Base-by-base conservation (phyloP, 2,329 filamentous ascomycete genomes). In the Macroventuria anomochaeta region DNA sequence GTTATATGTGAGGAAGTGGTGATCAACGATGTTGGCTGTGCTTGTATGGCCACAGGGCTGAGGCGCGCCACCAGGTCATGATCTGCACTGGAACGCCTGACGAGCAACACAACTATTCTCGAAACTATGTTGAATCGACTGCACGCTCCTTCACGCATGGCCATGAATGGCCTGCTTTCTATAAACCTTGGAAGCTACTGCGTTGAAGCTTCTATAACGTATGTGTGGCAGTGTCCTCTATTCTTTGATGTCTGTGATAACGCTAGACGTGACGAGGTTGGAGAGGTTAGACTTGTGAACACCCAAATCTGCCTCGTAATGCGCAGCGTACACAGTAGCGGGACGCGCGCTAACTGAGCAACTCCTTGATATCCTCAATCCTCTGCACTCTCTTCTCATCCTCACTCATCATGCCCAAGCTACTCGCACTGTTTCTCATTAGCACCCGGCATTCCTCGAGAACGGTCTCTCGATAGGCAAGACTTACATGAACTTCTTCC, bases 401-500 rank as follows among this genome's bases (percentile, higher is more conserved):
- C 57, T 97, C 92, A 48, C 83, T 89, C 85, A 96, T 96, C 86
- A 99, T 93, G 1, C 95, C 95, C 28, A 99, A 78, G 0, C 90
- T 95, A 13, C 90, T 93, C n/a, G 95, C 95, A 77, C 93, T 96
- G 62, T 73, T 18, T 34, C 15, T 5, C n/a, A 50, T 76, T 63
- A 77, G 68, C 37, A 18, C 31, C 3, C 2, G n/a, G n/a, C n/a
- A n/a, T n/a, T n/a, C n/a, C n/a, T n/a, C n/a, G n/a, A n/a, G n/a
- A n/a, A n/a, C n/a, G n/a, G n/a, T n/a, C n/a, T n/a, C n/a, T n/a
- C n/a, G n/a, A n/a, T n/a, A n/a, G n/a, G 18, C 17, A 26, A 49
- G 34, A 88, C 89, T 87, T 71, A 92, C 88, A 96, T 90, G 65
- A 96, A 96, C 80, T 93, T 97, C 81, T 99, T 99, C 70, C 93